Conservation (phyloP, 2,329 filamentous ascomycete species). For the Tolypocladium ophioglossoides region DNA sequence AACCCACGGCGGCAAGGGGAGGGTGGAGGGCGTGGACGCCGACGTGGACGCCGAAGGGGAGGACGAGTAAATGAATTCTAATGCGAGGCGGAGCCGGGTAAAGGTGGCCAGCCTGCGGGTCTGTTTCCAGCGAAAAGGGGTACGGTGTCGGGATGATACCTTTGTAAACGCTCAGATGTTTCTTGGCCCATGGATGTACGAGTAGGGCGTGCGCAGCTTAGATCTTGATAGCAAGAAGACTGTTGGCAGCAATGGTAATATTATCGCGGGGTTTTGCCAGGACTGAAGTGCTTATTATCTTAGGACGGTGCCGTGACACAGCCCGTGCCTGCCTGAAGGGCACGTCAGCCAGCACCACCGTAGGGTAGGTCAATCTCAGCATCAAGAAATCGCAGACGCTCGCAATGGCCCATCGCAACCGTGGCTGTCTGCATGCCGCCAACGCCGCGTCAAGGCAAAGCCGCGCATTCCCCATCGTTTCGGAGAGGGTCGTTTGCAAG, state of each 20-base stretch:
- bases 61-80: conserved; percentile 12
- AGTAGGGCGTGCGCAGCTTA: not conserved
- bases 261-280: not conserved
- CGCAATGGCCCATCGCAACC: no score
- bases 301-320: not conserved
- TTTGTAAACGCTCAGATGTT: not conserved
- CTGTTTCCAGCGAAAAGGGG: not conserved
- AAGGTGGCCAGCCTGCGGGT: not conserved
- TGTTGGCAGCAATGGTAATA: not conserved
- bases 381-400: no score
- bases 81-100: not conserved
- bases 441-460: no score
- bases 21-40: conserved; percentile 17
- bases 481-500: no score
- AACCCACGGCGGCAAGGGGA: conserved; percentile 1
- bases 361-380: no score
- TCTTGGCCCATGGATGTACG: not conserved
- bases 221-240: not conserved
- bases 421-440: no score
- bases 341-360: no score
- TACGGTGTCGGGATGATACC: not conserved
- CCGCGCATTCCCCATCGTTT: no score
- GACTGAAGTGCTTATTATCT: not conserved
- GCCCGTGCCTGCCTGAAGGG: no score
- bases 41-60: conserved; percentile 25